Conservation (phyloP, 129 eudicot species). For the carrot (Daucus carota) region DH1_v3.0 NC_030385.2:44729501-44730000, state of each 20-base stretch:
- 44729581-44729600: background rate
- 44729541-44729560: background rate
- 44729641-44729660: background rate
- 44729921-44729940: slow-evolving; percentile 8
- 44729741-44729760: background rate
- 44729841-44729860: too few relatives aligned
- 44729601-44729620: background rate
- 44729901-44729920: background rate
- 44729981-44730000: background rate
- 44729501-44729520: background rate
- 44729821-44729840: too few relatives aligned
- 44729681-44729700: background rate
- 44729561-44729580: background rate
- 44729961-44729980: background rate
- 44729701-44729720: background rate
- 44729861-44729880: too few relatives aligned
- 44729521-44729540: background rate
- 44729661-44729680: background rate
- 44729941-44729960: background rate
- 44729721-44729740: background rate
- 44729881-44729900: background rate
- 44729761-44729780: too few relatives aligned
- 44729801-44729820: too few relatives aligned
- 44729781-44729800: too few relatives aligned
- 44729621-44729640: background rate